These are phyloP conservation scores for Infundibulicybe gibba DNA, from an alignment of 768 basidiomycete species.

Conservation along the genomic window DNA sequence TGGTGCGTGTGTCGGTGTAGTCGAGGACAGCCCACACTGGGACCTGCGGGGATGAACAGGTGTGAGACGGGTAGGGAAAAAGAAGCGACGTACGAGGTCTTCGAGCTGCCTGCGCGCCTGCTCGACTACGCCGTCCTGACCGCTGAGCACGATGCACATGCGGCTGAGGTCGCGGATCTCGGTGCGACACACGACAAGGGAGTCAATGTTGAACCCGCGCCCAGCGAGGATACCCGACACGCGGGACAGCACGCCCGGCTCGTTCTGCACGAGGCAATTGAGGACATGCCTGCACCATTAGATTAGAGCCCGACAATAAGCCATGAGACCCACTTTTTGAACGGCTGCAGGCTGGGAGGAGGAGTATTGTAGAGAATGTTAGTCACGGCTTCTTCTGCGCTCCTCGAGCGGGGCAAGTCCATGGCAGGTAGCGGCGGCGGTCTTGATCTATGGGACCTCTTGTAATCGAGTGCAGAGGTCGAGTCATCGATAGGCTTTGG, in stretches of 20 bases:
- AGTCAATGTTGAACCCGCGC: slow-evolving; percentile 98
- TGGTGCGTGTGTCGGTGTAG: slow-evolving; percentile 90
- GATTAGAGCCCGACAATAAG: not conserved
- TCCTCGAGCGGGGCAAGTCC: slow-evolving; percentile 79
- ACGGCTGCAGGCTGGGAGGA: slow-evolving; percentile 86
- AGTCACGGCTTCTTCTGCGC: slow-evolving; percentile 94
- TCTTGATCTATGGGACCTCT: slow-evolving; percentile 60
- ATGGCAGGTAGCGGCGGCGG: slow-evolving; percentile 86
- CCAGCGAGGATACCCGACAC: slow-evolving; percentile 97
- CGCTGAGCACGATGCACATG: slow-evolving; percentile 96
- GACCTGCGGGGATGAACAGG: slow-evolving; percentile 49
- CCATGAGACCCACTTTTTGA: slow-evolving; percentile 63
- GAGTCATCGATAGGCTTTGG: slow-evolving; percentile 86
- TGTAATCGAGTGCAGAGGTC: slow-evolving; percentile 94
- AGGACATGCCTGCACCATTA: slow-evolving; percentile 73
- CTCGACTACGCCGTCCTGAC: slow-evolving; percentile 97
- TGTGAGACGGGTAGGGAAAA: not conserved
- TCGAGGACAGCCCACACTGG: slow-evolving; percentile 99
- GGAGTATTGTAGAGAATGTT: slow-evolving; percentile 98
- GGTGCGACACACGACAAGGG: slow-evolving; percentile 95
- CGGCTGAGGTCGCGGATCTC: slow-evolving; percentile 95
- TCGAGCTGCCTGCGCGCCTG: slow-evolving; percentile 95
- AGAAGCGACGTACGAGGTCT: slow-evolving; percentile 69
- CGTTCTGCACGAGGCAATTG: slow-evolving; percentile 98
- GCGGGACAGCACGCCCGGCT: slow-evolving; percentile 97